A percentile compares a stretch with the other conserved stretches of the same genome.
These are phyloP conservation scores for Fusarium sp. DNA, from an alignment of 2,329 filamentous ascomycete species.

Conservation along the genomic window DNA sequence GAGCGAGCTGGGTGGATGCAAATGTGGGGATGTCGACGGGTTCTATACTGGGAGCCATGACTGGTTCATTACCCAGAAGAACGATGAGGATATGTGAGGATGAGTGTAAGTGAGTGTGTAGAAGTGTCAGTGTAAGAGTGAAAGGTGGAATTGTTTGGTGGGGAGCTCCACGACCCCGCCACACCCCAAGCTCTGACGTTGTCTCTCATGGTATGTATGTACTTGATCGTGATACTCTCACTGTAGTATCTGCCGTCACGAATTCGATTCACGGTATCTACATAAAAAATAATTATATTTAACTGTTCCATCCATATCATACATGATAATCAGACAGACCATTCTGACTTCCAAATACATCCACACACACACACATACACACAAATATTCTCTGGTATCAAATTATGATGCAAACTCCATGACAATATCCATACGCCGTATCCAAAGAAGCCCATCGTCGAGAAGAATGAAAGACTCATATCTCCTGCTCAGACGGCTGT, in stretches of 20 bases:
- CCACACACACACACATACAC: neutral
- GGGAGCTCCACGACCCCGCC: slow-evolving; percentile 35
- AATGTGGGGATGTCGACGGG: slow-evolving; percentile 73
- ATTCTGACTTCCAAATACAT: neutral
- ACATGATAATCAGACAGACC: neutral
- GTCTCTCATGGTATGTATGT: slow-evolving; percentile 17
- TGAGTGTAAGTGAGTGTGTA: neutral
- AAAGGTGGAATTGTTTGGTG: slow-evolving; percentile 27
- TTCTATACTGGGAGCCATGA: slow-evolving; percentile 50
- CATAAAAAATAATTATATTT: neutral
- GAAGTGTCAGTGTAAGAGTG: slow-evolving; percentile 19
- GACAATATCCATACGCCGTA: slow-evolving; percentile 7
- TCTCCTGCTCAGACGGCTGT: slow-evolving; percentile 49
- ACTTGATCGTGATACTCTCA: slow-evolving; percentile 6
- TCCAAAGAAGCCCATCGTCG: slow-evolving; percentile 3
- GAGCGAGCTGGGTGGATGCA: slow-evolving; percentile 72
- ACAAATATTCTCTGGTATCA: slow-evolving; percentile 22
- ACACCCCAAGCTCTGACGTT: slow-evolving; percentile 24
- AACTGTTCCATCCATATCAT: neutral
- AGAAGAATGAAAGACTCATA: slow-evolving; percentile 11
- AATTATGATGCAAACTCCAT: slow-evolving; percentile 27
- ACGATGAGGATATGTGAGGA: neutral
- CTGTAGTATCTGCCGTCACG: slow-evolving; percentile 5
- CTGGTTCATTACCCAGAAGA: neutral
- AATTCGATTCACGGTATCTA: neutral